Conservation (phyloP, 371 early-diverging fungal species). For the Mucor piriformis region DNA sequence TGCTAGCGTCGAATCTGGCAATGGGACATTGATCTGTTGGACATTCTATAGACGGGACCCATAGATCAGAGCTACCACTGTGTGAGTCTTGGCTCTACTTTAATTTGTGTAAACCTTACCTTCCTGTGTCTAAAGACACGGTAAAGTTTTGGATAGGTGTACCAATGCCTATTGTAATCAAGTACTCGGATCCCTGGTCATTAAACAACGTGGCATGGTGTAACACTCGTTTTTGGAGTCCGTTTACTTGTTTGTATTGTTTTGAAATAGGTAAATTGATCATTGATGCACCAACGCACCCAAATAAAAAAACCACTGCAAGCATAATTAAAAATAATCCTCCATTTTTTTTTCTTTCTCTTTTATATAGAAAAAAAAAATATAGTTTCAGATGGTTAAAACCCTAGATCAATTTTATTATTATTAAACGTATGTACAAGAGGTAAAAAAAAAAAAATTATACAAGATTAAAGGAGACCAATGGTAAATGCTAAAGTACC, state of each 20-base stretch:
- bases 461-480: not conserved
- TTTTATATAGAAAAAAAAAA: not conserved
- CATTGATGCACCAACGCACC: not conserved
- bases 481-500: not conserved
- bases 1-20: constrained; percentile 14
- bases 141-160: constrained; percentile 25
- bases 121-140: constrained; percentile 28
- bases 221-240: not conserved
- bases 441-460: not conserved
- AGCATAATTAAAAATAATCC: not conserved
- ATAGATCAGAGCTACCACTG: constrained; percentile 32
- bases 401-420: not conserved
- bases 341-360: not conserved
- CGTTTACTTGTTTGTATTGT: not conserved
- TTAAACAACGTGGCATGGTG: constrained; percentile 14
- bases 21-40: constrained; percentile 18
- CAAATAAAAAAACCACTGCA: not conserved
- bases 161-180: constrained; percentile 19
- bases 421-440: not conserved
- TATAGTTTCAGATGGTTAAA: not conserved
- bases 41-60: constrained; percentile 27
- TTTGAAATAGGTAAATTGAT: constrained; percentile 5
- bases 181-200: constrained; percentile 18
- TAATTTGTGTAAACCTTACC: not conserved
- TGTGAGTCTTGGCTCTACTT: not conserved